Base-by-base conservation (phyloP, 805 yeast species). In the Blastobotrys americana region DNA sequence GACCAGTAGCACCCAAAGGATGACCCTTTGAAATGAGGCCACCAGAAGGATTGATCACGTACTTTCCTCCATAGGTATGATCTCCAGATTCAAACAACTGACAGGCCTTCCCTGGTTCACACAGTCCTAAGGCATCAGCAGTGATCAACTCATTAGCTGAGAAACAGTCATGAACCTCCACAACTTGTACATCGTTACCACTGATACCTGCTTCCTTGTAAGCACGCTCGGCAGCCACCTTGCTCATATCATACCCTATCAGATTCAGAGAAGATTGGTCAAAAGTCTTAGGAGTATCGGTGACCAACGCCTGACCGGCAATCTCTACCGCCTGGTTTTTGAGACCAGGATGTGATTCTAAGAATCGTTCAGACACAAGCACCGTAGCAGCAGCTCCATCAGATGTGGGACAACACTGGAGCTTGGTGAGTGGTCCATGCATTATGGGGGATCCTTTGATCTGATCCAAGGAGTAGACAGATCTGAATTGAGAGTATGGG, bases 321-420 rank as follows among this genome's bases (percentile, higher is more conserved):
- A 55, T 55, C 43, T 54, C 57, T 20, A 55, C 43, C 4, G 51
- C 55, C 45, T 55, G 55, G 42, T 44, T 42, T 45, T 44, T 41
- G 25, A 55, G 45, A 19, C 54, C 44, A 17, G 55, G 55, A 41
- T 52, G 52, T 19, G 48, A 36, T 28, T 48, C 37, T 22, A 54
- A 42, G 47, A 54, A 54, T 45, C 44, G 47, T 41, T 54, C 57
- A 15, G 54, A 50, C 23, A 55, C 53, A n/a, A 54, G 33, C 28
- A 54, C 49, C 3, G 44, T 54, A 8, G 57, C 54, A 13, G 55
- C 58, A 17, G 57, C 57, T n/a, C 58, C 58, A 23, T 54, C 58
- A 3, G 58, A 54, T 9, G 58, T 54, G 17, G 58, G 58, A 42
- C 58, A 54, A 39, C 57, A 54, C 42, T 54, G 55, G 16, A 54